These are phyloP conservation scores for Leccinum aurantiacum DNA, from an alignment of 768 basidiomycete species.

Conservation along the genomic window DNA sequence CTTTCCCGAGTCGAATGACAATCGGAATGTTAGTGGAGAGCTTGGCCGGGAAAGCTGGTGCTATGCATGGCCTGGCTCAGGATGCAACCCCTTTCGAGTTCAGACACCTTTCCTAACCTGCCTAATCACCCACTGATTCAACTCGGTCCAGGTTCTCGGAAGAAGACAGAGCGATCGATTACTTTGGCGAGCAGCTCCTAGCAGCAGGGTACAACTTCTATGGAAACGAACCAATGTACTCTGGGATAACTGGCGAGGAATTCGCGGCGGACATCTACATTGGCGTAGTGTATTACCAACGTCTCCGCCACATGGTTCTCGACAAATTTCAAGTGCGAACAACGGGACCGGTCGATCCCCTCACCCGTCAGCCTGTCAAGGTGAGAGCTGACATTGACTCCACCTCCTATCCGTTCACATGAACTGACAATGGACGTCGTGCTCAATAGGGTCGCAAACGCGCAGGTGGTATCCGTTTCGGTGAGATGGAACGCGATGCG, in stretches of 20 bases:
- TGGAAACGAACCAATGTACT: constrained; percentile 99
- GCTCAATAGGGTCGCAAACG: constrained; percentile 85
- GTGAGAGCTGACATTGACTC: constrained; percentile 38
- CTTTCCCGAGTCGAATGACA: constrained; percentile 99
- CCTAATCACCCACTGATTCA: constrained; percentile 11
- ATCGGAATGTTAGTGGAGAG: constrained; percentile 99
- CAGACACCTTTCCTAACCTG: constrained; percentile 28
- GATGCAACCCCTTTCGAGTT: constrained; percentile 99
- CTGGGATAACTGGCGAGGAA: constrained; percentile 97
- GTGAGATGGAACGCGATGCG: constrained; percentile 99
- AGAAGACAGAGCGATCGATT: constrained; percentile 94
- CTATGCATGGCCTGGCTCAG: constrained; percentile 97
- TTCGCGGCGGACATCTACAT: constrained; percentile 99
- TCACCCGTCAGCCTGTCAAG: constrained; percentile 97
- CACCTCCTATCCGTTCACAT: neutral
- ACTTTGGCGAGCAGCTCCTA: constrained; percentile 93
- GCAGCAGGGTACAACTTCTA: constrained; percentile 98
- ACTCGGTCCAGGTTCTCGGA: constrained; percentile 74
- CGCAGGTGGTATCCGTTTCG: constrained; percentile 97
- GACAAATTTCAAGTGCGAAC: constrained; percentile 99
- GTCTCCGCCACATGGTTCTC: constrained; percentile 97
- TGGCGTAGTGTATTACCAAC: constrained; percentile 98
- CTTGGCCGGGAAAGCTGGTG: constrained; percentile 98
- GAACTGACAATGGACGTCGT: constrained; percentile 1
- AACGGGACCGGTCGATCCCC: constrained; percentile 93